Evolutionary conservation across 768 basidiomycete genomes (phyloP).

Genomic region (Rhodosporidiobolus sp.): DNA sequence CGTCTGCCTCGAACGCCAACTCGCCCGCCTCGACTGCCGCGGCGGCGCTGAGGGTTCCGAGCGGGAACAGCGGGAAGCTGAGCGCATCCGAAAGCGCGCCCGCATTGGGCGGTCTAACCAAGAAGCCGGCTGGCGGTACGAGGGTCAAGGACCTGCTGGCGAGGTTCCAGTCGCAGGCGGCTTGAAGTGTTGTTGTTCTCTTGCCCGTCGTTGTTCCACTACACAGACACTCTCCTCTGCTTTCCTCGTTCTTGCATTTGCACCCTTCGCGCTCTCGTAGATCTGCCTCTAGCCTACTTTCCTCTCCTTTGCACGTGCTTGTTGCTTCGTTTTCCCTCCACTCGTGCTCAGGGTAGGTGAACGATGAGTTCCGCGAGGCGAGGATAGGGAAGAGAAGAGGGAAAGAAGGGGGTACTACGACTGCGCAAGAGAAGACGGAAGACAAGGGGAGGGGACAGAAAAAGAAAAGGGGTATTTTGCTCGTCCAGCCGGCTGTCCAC

Average conservation of each 20-base stretch:
- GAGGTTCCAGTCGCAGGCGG: constrained; percentile 17
- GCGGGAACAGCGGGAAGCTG: not conserved
- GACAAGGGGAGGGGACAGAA: no score
- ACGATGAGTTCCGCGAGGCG: not conserved
- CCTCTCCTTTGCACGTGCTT: no score
- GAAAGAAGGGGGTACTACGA: not conserved
- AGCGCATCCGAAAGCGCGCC: not conserved
- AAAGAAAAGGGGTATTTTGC: not conserved
- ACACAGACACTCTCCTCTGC: constrained; percentile 6
- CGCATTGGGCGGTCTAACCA: not conserved
- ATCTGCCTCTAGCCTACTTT: no score
- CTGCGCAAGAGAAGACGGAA: no score
- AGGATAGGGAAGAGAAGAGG: not conserved
- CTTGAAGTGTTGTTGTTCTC: not conserved
- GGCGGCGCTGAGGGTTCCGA: not conserved
- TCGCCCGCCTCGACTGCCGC: not conserved
- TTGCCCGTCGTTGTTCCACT: not conserved
- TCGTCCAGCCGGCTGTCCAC: no score
- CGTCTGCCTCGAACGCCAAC: not conserved
- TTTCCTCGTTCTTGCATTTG: not conserved
- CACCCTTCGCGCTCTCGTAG: no score
- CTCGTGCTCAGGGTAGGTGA: not conserved
- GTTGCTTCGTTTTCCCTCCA: not conserved
- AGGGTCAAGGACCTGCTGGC: constrained; percentile 15
- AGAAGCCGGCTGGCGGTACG: not conserved